Evolutionary conservation across 768 basidiomycete species (phyloP), one percentile per base, ranked within the genome.

Genomic region (Boletus sp.): DNA sequence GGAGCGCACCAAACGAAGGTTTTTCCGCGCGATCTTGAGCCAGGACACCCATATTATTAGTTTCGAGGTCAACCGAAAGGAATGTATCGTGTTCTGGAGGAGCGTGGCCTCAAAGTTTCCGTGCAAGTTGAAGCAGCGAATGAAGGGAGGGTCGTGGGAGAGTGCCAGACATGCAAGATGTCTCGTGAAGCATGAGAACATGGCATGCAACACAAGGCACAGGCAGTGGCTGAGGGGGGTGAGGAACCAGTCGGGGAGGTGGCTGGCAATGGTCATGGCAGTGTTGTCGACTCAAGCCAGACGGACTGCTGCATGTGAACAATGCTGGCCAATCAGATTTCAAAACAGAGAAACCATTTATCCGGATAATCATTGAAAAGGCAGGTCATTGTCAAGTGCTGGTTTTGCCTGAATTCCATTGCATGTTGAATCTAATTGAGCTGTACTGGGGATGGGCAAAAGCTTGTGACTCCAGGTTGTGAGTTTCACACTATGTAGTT

Each of bases 1-100:
- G 62, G 64, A 1, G 44, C 50, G 28, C 4, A 53, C 1, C 78
- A 79, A 55, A 67, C 62, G 44, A 78, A 80, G 78, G 74, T 67
- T 7, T 42, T 69, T 1, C 56, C 1, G 1, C n/a, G 4, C 1
- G 30, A 52, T 24, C 50, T 42, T 24, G 30, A 30, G 2, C 2
- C n/a, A 24, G 20, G 1, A 32, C 40, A 52, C 6, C 40, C 14
- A 17, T 30, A 52, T 32, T 14, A 20, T 17, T 4, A 7, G 2
- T 42, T 42, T 5, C 45, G 68, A 50, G 73, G 78, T 1, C 3
- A 62, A 15, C 64, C 66, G 24, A 59, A 63, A 30, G 65, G 64
- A 1, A 47, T 60, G 15, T 29, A 56, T 3, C 30, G 10, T 15
- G 52, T 60, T 14, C 39, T 63, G 28, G 59, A 71, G 48, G 78